These are phyloP conservation scores for Evernia prunastri DNA, from an alignment of 495 filamentous ascomycete genomes.

Conservation along the genomic window DNA sequence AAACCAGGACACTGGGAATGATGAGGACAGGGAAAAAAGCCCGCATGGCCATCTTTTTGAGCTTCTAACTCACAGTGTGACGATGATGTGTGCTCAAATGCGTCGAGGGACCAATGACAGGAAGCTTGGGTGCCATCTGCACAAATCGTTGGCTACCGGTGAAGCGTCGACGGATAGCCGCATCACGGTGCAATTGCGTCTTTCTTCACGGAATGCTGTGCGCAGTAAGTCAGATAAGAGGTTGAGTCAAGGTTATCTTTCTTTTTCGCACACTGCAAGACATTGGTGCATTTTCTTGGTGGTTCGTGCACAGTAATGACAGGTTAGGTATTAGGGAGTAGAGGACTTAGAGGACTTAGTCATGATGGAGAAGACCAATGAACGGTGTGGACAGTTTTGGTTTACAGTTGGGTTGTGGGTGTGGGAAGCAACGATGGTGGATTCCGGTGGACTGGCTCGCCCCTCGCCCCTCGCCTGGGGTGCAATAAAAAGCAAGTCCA, in stretches of 20 bases:
- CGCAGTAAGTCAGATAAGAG: neutral
- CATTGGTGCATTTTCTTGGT: neutral
- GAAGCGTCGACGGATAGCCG: constrained; percentile 9
- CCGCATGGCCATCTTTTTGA: constrained; percentile 4
- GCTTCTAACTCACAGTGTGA: constrained; percentile 1
- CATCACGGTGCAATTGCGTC: neutral
- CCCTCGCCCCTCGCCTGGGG: too few relatives aligned
- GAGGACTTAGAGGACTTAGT: too few relatives aligned
- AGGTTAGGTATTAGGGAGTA: too few relatives aligned
- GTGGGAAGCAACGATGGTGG: too few relatives aligned
- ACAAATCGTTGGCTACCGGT: constrained; percentile 16
- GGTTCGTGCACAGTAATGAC: too few relatives aligned
- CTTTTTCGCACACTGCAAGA: neutral
- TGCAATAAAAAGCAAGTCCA: too few relatives aligned
- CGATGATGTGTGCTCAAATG: constrained; percentile 7
- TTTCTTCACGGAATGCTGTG: neutral
- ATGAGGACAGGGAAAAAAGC: constrained; percentile 2
- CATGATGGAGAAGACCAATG: neutral
- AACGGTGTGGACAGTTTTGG: neutral
- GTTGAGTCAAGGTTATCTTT: neutral
- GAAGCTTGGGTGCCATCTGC: constrained; percentile 17
- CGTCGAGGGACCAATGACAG: constrained; percentile 13
- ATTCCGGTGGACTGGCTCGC: too few relatives aligned
- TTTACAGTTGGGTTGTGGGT: too few relatives aligned
- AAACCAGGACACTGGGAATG: neutral